Percentiles rank a stretch among this genome's conserved stretches.
phyloP scores from a whole-genome alignment of 352 stramenopile genomes.

The Hyphochytrium catenoides region DNA sequence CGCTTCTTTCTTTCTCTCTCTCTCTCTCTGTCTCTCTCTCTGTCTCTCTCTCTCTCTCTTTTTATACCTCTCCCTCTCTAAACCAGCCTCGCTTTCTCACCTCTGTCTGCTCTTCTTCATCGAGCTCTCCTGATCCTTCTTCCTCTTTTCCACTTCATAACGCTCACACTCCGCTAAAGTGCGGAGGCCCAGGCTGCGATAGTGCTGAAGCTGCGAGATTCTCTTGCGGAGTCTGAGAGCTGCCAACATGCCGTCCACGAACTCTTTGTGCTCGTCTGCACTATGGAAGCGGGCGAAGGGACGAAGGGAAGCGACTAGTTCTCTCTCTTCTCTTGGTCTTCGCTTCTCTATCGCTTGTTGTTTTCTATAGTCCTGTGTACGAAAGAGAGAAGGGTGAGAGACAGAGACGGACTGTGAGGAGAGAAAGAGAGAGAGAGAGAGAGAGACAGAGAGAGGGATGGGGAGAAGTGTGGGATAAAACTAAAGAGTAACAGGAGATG shows the following conservation, averaged over 20 bases:
- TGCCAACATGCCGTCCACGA: slow-evolving; percentile 67
- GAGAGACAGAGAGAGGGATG: no score
- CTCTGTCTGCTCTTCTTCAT: slow-evolving; percentile 62
- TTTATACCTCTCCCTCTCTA: slow-evolving; percentile 6
- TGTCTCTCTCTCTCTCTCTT: slow-evolving; percentile 5
- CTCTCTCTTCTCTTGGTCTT: slow-evolving; percentile 77
- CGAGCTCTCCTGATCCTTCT: slow-evolving; percentile 66
- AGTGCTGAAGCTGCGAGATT: slow-evolving; percentile 86
- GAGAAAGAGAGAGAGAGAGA: no score
- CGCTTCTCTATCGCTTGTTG: slow-evolving; percentile 70
- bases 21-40: background rate
- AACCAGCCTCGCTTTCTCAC: slow-evolving; percentile 9
- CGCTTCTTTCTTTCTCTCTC: slow-evolving; percentile 2
- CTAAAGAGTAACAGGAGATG: no score
- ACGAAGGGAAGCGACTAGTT: slow-evolving; percentile 76
- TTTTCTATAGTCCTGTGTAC: slow-evolving; percentile 59
- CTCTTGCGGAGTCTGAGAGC: slow-evolving; percentile 78
- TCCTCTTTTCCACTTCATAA: slow-evolving; percentile 81
- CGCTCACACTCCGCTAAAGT: slow-evolving; percentile 78
- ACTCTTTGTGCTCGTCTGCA: slow-evolving; percentile 71
- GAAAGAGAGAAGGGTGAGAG: no score
- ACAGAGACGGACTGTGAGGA: no score
- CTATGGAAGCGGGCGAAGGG: slow-evolving; percentile 86
- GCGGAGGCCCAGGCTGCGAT: slow-evolving; percentile 76
- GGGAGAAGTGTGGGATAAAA: no score